These are phyloP conservation scores for Saitoella complicata DNA, from an alignment of 805 yeast genomes.

Conservation along the genomic window DNA sequence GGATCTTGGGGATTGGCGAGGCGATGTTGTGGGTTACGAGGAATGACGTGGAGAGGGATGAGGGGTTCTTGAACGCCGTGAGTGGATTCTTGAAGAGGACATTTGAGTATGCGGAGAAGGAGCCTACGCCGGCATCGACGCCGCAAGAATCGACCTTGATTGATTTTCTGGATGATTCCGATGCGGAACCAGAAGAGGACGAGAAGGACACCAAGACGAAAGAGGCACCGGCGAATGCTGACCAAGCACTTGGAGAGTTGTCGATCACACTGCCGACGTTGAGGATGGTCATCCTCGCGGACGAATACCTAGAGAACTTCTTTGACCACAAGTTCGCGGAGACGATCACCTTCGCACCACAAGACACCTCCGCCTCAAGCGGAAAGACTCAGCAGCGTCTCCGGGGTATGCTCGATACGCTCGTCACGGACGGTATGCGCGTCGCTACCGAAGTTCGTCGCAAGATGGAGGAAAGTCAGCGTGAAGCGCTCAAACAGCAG, in stretches of 20 bases:
- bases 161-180: conserved; percentile 28
- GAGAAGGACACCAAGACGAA: conserved; percentile 2
- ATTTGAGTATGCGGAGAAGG: conserved; percentile 54
- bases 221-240: conserved; percentile 33
- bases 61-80: conserved; percentile 66
- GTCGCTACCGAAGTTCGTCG: conserved; percentile 35
- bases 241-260: conserved; percentile 68
- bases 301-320: conserved; percentile 77
- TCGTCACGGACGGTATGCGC: conserved; percentile 80
- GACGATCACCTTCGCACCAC: conserved; percentile 8
- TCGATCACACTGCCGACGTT: conserved; percentile 72
- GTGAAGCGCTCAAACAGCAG: no score
- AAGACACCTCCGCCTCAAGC: conserved; percentile 7
- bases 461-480: no score
- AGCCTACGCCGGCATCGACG: conserved; percentile 18
- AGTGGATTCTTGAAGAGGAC: conserved; percentile 74
- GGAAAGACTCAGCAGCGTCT: conserved; percentile 21
- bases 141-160: conserved; percentile 39
- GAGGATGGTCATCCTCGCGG: conserved; percentile 86
- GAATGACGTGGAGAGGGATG: conserved; percentile 28
- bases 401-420: conserved; percentile 77
- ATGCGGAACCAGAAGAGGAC: conserved; percentile 3
- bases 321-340: conserved; percentile 34
- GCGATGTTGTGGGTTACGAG: conserved; percentile 67
- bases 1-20: conserved; percentile 71